Evolutionary conservation across 2,329 filamentous ascomycete species (phyloP), one percentile per base, ranked within the genome.

Genomic region (Exophiala dermatitidis): DNA sequence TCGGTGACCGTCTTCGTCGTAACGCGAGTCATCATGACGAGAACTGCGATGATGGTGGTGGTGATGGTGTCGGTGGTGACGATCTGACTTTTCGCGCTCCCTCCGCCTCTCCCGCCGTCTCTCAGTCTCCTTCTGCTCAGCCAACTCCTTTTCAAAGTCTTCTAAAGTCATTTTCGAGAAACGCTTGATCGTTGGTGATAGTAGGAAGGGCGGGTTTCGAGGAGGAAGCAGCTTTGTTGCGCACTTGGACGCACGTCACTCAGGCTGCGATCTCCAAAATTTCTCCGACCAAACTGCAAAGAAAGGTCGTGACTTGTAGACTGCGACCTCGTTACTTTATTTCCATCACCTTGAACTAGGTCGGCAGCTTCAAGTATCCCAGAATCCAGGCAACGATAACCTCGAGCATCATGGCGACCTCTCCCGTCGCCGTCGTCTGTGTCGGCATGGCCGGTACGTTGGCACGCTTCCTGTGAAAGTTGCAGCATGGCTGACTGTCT

Each of bases 401-500:
- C 6, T 8, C 32, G 29, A 50, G 57, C 60, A 70, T 34, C 51
- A 78, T 79, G 70, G 69, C 75, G 58, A 64, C 69, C 55, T 72
- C 77, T 58, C 87, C 89, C 38, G 84, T 88, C 43, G 82, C 88
- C 57, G 84, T 98, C 56, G 90, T 97, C 65, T 96, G 90, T 71
- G 84, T 98, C 46, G 93, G 93, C 76, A 97, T 97, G 91, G 93
- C 93, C 65, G 91, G 84, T 85, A 72, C 65, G 74, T 62, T 43
- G 48, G 12, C 3, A n/a, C 44, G 10, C 44, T 5, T 26, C 19
- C 29, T 9, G 31, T 37, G 47, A 9, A 32, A 47, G 45, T 32
- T 44, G 31, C 36, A 57, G 6, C 19, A 19, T 19, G 32, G 44
- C 55, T 46, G 42, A 57, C 52, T 37, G 2, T 53, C 4, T 38